Conservation (phyloP, 2,329 filamentous ascomycete genomes). For the Juglanconis juglandina region DNA sequence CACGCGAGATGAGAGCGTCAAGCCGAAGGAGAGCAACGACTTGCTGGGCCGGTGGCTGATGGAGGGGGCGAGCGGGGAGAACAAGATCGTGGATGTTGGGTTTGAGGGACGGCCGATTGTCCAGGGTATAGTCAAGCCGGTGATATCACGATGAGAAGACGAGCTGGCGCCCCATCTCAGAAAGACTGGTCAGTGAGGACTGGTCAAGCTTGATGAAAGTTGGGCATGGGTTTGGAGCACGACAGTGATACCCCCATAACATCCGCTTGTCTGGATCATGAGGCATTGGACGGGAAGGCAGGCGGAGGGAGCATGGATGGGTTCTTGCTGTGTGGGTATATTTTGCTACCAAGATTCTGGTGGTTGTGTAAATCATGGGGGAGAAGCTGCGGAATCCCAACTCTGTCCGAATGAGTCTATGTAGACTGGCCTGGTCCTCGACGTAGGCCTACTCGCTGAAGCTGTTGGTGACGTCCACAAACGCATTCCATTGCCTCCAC, state of each 20-base stretch:
- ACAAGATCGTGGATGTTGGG: conserved; percentile 44
- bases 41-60: conserved; percentile 73
- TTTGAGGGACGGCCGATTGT: conserved; percentile 48
- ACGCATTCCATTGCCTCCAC: conserved; percentile 76
- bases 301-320: no score
- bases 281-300: no score
- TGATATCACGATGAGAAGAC: conserved; percentile 43
- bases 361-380: no score
- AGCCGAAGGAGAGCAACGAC: conserved; percentile 93
- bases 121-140: conserved; percentile 45
- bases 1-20: conserved; percentile 69
- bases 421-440: not conserved
- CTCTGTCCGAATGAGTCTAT: not conserved
- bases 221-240: no score
- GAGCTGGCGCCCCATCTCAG: not conserved
- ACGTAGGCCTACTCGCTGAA: conserved; percentile 10
- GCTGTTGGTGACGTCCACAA: conserved; percentile 76
- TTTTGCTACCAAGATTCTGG: no score
- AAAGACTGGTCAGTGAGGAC: not conserved
- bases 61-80: conserved; percentile 41
- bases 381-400: not conserved
- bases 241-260: no score
- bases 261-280: no score
- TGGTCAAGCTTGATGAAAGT: not conserved
- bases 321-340: no score